These are phyloP conservation scores for Coemansia reversa DNA, from an alignment of 192 early-diverging fungal genomes.

Conservation along the genomic window DNA sequence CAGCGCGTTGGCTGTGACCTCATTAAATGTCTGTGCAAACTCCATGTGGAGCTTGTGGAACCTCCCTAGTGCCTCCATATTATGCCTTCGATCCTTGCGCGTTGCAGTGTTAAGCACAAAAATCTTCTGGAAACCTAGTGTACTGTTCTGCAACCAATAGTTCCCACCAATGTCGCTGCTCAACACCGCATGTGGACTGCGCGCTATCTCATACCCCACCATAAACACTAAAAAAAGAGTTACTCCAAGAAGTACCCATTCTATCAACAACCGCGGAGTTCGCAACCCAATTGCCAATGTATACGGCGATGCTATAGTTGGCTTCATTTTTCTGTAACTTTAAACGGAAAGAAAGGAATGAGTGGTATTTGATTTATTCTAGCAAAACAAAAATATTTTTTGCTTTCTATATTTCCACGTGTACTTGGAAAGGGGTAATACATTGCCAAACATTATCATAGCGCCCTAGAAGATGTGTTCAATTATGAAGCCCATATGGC, in stretches of 20 bases:
- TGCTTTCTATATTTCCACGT: not conserved
- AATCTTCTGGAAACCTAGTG: slow-evolving; percentile 48
- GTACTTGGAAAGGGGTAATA: not conserved
- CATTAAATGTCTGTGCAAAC: slow-evolving; percentile 18
- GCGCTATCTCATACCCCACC: not conserved
- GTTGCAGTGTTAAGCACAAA: slow-evolving; percentile 33
- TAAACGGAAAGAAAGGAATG: not conserved
- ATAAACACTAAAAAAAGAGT: not conserved
- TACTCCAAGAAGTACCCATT: not conserved
- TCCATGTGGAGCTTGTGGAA: slow-evolving; percentile 29
- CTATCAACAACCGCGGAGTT: slow-evolving; percentile 3
- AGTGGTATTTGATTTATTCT: not conserved
- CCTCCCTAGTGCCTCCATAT: slow-evolving; percentile 30
- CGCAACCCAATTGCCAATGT: not conserved
- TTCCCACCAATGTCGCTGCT: not conserved
- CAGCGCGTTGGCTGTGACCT: slow-evolving; percentile 8
- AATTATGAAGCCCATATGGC: slow-evolving; percentile 16
- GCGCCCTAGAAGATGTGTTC: not conserved
- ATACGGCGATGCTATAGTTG: not conserved
- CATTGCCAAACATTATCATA: not conserved
- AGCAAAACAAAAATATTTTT: not conserved
- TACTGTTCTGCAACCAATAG: slow-evolving; percentile 18
- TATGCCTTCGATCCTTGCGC: slow-evolving; percentile 29
- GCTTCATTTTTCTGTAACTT: not conserved
- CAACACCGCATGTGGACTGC: not conserved